These are phyloP conservation scores for Myochromella boudieri DNA, from an alignment of 768 basidiomycete genomes.

Conservation along the genomic window DNA sequence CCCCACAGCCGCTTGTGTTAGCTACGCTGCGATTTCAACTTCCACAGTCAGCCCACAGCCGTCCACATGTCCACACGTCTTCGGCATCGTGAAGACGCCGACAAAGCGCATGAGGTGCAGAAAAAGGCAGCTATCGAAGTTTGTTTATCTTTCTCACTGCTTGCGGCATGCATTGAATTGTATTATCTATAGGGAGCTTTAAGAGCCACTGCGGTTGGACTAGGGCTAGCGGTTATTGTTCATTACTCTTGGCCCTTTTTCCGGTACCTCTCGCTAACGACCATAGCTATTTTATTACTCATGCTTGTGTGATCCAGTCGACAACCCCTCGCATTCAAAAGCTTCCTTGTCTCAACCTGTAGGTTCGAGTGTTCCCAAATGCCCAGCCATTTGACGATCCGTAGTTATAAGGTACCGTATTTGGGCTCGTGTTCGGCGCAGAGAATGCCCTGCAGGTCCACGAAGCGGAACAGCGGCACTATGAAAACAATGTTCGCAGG, in stretches of 20 bases:
- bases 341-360: conserved; percentile 75
- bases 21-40: too few species aligned
- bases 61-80: conserved; percentile 40
- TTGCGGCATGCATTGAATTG: background rate
- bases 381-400: background rate
- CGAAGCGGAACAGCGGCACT: conserved; percentile 61
- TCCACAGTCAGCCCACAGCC: background rate
- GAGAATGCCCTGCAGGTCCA: conserved; percentile 74
- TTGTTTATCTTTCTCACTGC: conserved; percentile 23
- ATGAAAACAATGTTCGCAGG: conserved; percentile 68
- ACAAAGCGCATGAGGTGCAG: conserved; percentile 60
- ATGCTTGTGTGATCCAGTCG: conserved; percentile 56
- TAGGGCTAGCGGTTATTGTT: conserved; percentile 59
- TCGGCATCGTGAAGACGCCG: conserved; percentile 51
- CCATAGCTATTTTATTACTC: too few species aligned
- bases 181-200: conserved; percentile 47
- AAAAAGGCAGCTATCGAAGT: conserved; percentile 59
- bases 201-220: conserved; percentile 50
- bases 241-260: conserved; percentile 76
- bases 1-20: too few species aligned
- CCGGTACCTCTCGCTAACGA: too few species aligned
- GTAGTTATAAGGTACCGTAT: conserved; percentile 47
- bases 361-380: conserved; percentile 25
- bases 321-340: conserved; percentile 81
- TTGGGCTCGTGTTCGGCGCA: conserved; percentile 74